A percentile compares a stretch with the other conserved stretches of the same genome.
These are phyloP conservation scores for Pyrenula aspistea DNA, from an alignment of 495 filamentous ascomycete species.

Conservation along the genomic window DNA sequence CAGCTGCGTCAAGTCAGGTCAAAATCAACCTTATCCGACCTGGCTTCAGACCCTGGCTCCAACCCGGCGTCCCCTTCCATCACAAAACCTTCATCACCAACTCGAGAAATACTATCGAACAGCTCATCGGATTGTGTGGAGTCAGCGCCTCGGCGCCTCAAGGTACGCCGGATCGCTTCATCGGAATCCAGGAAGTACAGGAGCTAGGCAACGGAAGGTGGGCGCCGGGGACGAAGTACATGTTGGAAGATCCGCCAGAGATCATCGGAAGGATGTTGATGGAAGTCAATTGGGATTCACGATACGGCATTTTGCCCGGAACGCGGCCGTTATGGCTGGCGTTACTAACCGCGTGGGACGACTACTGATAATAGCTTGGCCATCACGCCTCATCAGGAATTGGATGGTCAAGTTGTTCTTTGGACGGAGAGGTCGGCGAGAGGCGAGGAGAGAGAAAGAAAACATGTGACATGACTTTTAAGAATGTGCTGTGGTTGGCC, in stretches of 20 bases:
- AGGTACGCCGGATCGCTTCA: neutral
- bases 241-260: neutral
- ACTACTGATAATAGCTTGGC: too few species aligned
- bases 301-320: neutral
- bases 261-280: neutral
- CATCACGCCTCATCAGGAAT: too few species aligned
- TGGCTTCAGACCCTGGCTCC: neutral
- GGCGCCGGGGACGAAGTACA: neutral
- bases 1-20: neutral
- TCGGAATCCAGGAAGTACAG: neutral
- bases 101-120: neutral
- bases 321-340: neutral
- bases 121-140: neutral
- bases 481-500: too few species aligned
- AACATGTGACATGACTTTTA: too few species aligned
- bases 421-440: too few species aligned
- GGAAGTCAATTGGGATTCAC: neutral
- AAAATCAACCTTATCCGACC: neutral
- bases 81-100: neutral
- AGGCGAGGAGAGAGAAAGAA: too few species aligned
- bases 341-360: neutral
- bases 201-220: neutral
- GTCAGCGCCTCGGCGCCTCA: neutral
- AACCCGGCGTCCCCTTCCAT: neutral
- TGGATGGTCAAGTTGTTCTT: too few species aligned